Base-by-base conservation (phyloP, 1,139 yeast genomes). In the Hanseniaspora uvarum region DNA sequence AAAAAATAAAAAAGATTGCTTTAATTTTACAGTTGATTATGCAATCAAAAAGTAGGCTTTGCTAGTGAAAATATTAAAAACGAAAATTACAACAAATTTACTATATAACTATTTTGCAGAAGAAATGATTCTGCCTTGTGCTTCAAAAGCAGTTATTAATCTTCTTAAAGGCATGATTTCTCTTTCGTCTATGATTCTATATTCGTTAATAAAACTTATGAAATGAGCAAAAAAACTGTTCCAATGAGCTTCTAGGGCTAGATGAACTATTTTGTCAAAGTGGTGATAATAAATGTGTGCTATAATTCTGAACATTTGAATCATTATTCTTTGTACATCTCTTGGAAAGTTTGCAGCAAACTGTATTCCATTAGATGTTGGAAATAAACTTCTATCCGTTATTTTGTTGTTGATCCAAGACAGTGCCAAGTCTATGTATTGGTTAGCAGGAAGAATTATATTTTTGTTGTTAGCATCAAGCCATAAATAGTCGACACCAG, bases 151-250 rank as follows among this genome's bases (percentile, higher is more conserved):
- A 59, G 82, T 89, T 54, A 94, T 85, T 68, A 92, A 72, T 2
- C 85, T 82, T 54, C 75, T 69, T 59, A 92, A 71, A 0, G 98
- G 98, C 57, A 75, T 84, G 69, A 88, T 72, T 60, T 92, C 98
- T 57, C 75, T 73, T 56, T 80, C 71, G 59, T 89, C 97, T 48
- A 92, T 74, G 59, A 92, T 75, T 55, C 78, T 82, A 68, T 86
- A 92, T 60, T 88, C 95, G 62, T 84, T 83, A 18, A 84, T 80
- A 63, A 92, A 86, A 55, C 95, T 83, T 52, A 89, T 77, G 65
- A 85, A 92, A 67, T 94, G 98, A n/a, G 96, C 94, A 69, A 92
- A 94, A 63, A 89, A 87, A 4, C 97, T 88, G 68, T 94, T 92
- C 95, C 96, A 92, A 67, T 94, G 98, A 1, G 98, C 96, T 67